Evolutionary conservation across 495 filamentous ascomycete species (phyloP).

Genomic region (Sporormia fimetaria): DNA sequence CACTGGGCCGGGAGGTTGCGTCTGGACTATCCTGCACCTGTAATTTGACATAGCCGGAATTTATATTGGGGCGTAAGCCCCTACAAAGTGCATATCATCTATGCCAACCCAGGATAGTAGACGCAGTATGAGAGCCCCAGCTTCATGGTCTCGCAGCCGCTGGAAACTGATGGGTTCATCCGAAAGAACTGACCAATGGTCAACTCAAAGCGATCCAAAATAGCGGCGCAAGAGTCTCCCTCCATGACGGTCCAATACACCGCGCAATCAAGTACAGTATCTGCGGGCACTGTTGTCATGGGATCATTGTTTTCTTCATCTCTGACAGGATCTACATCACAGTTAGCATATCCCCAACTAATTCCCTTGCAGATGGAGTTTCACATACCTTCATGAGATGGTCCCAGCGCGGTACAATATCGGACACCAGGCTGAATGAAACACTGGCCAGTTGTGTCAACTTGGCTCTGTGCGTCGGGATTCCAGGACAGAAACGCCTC

Average conservation of each 20-base stretch:
- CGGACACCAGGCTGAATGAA: neutral
- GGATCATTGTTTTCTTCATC: too few species aligned
- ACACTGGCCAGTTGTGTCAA: neutral
- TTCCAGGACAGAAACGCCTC: slow-evolving; percentile 2
- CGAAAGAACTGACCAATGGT: slow-evolving; percentile 11
- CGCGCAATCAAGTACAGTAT: slow-evolving; percentile 5
- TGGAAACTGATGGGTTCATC: neutral
- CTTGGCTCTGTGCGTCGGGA: slow-evolving; percentile 1
- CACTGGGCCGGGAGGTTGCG: neutral
- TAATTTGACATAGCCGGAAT: too few species aligned
- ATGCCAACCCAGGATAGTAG: neutral
- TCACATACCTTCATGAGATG: neutral
- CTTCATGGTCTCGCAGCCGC: neutral
- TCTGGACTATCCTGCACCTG: too few species aligned
- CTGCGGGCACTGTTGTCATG: neutral
- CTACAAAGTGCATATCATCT: too few species aligned
- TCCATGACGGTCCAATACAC: slow-evolving; percentile 3
- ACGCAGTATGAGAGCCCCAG: slow-evolving; percentile 2
- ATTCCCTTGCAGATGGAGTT: too few species aligned
- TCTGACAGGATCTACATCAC: too few species aligned
- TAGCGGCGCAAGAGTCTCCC: slow-evolving; percentile 5
- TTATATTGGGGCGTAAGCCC: too few species aligned
- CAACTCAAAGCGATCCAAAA: slow-evolving; percentile 3
- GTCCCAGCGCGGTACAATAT: neutral
- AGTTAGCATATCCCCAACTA: too few species aligned